Evolutionary conservation across 768 basidiomycete genomes (phyloP).

Genomic region (Pisolithus albus): DNA sequence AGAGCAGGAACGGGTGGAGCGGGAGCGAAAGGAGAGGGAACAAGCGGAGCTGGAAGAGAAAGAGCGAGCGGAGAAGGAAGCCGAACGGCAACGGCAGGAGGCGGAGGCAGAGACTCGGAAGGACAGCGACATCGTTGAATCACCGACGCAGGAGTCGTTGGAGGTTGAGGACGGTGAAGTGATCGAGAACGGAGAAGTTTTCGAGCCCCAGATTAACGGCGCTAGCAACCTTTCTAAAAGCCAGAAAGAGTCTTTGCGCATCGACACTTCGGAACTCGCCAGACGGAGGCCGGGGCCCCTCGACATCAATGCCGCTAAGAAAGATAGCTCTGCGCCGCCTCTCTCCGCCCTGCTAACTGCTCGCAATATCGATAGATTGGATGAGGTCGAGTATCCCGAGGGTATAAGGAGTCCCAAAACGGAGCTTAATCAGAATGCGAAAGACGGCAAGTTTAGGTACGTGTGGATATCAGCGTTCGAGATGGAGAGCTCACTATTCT

Average conservation of each 20-base stretch:
- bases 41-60: slow-evolving; percentile 29
- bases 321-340: slow-evolving; percentile 26
- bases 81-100: slow-evolving; percentile 19
- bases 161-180: slow-evolving; percentile 37
- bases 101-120: slow-evolving; percentile 24
- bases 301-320: slow-evolving; percentile 54
- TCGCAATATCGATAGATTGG: slow-evolving; percentile 77
- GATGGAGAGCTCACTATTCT: neutral
- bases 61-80: slow-evolving; percentile 24
- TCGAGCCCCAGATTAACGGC: slow-evolving; percentile 24
- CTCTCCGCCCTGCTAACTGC: slow-evolving; percentile 71
- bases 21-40: slow-evolving; percentile 25
- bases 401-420: slow-evolving; percentile 74
- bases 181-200: slow-evolving; percentile 26
- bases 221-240: slow-evolving; percentile 35
- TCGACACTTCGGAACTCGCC: slow-evolving; percentile 48
- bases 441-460: slow-evolving; percentile 86
- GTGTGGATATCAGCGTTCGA: slow-evolving; percentile 2
- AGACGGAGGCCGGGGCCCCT: slow-evolving; percentile 63
- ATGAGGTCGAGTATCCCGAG: slow-evolving; percentile 72
- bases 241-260: slow-evolving; percentile 51
- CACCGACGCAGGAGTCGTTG: slow-evolving; percentile 40
- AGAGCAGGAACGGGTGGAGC: slow-evolving; percentile 36
- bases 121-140: slow-evolving; percentile 26
- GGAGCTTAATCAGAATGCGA: slow-evolving; percentile 77